A percentile compares a stretch with the other conserved stretches of the same genome.
Evolutionary conservation across 73 alveolate genomes (phyloP).

Genomic region (Halteria grandinella): DNA sequence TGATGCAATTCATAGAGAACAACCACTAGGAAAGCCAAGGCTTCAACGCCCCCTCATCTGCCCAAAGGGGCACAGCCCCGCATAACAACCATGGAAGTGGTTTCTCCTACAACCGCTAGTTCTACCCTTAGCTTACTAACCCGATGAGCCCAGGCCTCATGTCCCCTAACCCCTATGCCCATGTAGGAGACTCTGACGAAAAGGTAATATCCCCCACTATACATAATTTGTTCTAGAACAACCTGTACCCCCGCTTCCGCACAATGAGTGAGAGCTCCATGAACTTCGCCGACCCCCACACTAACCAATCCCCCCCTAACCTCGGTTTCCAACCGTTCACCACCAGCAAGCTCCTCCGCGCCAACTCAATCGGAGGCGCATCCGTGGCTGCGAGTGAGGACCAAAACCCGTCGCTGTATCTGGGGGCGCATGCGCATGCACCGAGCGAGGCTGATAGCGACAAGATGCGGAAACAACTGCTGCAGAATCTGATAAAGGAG

Average conservation of each 20-base stretch:
- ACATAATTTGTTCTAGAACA: neutral
- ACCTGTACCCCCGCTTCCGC: neutral
- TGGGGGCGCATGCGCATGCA: neutral
- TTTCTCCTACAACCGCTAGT: too few relatives aligned
- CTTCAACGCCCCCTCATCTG: neutral
- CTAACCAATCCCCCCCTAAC: slow-evolving; percentile 5
- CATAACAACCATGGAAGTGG: too few relatives aligned
- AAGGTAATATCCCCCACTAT: slow-evolving; percentile 16
- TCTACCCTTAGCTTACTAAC: slow-evolving; percentile 32
- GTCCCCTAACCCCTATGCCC: slow-evolving; percentile 50
- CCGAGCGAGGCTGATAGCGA: slow-evolving; percentile 34
- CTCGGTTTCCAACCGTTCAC: neutral
- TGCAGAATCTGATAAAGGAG: slow-evolving; percentile 2
- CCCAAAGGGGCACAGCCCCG: neutral
- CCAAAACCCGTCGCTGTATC: slow-evolving; percentile 23
- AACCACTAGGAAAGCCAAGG: neutral
- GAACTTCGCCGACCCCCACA: too few relatives aligned
- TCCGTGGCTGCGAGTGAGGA: slow-evolving; percentile 16
- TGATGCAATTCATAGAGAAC: neutral
- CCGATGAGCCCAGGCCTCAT: slow-evolving; percentile 28
- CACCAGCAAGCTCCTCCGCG: neutral
- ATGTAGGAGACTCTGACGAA: slow-evolving; percentile 34
- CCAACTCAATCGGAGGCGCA: neutral
- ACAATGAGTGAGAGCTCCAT: too few relatives aligned
- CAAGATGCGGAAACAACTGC: slow-evolving; percentile 8